Percentiles rank a stretch among this genome's conserved stretches.
These are phyloP conservation scores for Ogataea nakhonphanomensis DNA, from an alignment of 805 yeast genomes.

Conservation along the genomic window DNA sequence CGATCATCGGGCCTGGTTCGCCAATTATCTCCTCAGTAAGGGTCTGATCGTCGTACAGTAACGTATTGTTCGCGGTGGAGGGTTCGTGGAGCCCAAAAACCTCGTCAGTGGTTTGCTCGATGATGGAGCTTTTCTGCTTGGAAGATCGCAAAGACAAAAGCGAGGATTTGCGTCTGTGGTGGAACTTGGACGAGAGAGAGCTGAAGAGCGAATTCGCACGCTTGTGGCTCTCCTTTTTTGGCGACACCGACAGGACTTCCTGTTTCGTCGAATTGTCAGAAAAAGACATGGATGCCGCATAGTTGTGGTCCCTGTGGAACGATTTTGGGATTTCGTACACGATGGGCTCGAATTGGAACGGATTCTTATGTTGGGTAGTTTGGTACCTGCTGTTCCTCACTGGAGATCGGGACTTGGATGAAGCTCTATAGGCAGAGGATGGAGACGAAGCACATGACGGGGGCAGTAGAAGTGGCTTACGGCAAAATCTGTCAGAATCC, in stretches of 20 bases:
- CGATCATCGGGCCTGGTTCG: conserved; percentile 36
- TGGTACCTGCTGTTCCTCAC: conserved; percentile 20
- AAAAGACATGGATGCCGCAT: conserved; percentile 17
- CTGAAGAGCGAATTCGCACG: conserved; percentile 27
- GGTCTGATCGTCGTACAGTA: conserved; percentile 27
- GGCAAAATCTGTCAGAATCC: conserved; percentile 10
- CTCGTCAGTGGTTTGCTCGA: conserved; percentile 29
- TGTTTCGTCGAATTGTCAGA: conserved; percentile 11
- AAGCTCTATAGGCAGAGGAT: conserved; percentile 12
- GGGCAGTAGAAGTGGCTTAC: conserved; percentile 10
- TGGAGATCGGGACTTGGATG: conserved; percentile 28
- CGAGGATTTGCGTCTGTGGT: conserved; percentile 28
- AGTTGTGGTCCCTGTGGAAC: conserved; percentile 24
- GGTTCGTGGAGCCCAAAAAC: conserved; percentile 20
- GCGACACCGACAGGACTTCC: conserved; percentile 3
- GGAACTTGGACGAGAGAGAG: conserved; percentile 24
- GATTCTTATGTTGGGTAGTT: conserved; percentile 18
- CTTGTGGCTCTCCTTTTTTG: conserved; percentile 16
- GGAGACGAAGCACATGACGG: conserved; percentile 15
- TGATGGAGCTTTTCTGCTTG: conserved; percentile 20
- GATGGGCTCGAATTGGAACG: conserved; percentile 33
- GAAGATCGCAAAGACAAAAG: conserved; percentile 17
- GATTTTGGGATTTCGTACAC: conserved; percentile 32
- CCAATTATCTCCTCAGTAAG: conserved; percentile 29
- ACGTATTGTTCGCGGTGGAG: conserved; percentile 19